Evolutionary conservation across 1,139 yeast genomes (phyloP), one percentile per base, ranked within the genome.

Genomic region (Nakaseomyces uthaithaninus): DNA sequence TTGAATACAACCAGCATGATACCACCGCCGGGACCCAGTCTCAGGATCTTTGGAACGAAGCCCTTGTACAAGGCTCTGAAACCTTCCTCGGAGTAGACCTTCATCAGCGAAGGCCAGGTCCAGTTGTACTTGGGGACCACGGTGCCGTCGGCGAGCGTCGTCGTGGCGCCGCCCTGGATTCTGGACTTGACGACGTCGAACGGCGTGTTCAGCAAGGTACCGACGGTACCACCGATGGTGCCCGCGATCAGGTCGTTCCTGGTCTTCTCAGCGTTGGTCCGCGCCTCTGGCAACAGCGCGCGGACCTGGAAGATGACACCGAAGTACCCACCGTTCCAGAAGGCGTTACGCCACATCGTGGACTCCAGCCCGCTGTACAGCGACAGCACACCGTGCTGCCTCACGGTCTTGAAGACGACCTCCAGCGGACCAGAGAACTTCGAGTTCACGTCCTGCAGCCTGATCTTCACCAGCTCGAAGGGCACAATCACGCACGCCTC

Each of bases 1-100:
- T 96, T 86, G 71, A 87, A 91, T 15, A 93, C 98, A 41, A 93
- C 97, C 62, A 91, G 73, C 59, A 93, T 71, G 53, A 93, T 89
- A 69, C 98, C 98, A 62, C 98, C 99, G 59, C 98, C 98, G 46
- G 98, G 98, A 42, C 98, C 98, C 54, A 93, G 74, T 74, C 98
- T 81, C 62, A 91, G 74, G 16, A 93, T 97, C 72, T 93, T 93
- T 53, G 99, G 98, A 54, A 91, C 64, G 75, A 91, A 91, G 36
- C 96, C 97, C 68, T 85, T 89, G 67, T 87, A 87, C 45, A 89
- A 74, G 11, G 96, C 95, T 43, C 67, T 71, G 54, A 84, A 75
- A 27, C 95, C 96, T 71, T 89, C 97, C 65, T 91, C 98, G 61
- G 72, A 77, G 55, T 80, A 79, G 30, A 93, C 89, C 23, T 80